phyloP scores from a whole-genome alignment of 768 basidiomycete species.

The Tulasnella sp. region DNA sequence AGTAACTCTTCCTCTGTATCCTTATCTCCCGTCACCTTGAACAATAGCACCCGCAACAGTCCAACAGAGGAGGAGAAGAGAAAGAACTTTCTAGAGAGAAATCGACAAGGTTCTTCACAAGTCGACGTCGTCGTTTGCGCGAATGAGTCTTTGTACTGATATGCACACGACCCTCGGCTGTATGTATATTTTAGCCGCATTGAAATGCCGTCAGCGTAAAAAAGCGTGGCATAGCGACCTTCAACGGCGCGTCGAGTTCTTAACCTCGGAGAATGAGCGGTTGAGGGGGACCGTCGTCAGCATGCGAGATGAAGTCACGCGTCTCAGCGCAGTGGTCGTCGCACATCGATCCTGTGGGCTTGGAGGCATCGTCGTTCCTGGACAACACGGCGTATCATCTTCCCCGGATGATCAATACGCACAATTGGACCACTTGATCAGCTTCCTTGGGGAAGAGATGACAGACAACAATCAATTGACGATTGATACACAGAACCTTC shows the following conservation, averaged over 20 bases:
- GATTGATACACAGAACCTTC: too few relatives aligned
- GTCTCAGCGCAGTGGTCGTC: slow-evolving; percentile 40
- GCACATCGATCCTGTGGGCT: slow-evolving; percentile 34
- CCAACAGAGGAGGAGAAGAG: slow-evolving; percentile 94
- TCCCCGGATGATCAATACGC: too few relatives aligned
- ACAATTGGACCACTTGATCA: too few relatives aligned
- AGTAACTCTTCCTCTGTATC: too few relatives aligned
- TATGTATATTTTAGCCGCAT: slow-evolving; percentile 60
- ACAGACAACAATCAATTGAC: too few relatives aligned
- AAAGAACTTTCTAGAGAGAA: slow-evolving; percentile 91
- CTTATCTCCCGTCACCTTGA: too few relatives aligned
- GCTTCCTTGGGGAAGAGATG: too few relatives aligned
- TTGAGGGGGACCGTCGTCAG: slow-evolving; percentile 76
- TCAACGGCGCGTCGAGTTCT: slow-evolving; percentile 86
- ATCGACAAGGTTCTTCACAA: slow-evolving; percentile 72
- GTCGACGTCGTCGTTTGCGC: background rate
- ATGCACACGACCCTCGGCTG: too few relatives aligned
- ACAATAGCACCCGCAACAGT: too few relatives aligned
- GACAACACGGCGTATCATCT: background rate
- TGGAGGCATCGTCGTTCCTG: slow-evolving; percentile 18
- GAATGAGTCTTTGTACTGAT: background rate
- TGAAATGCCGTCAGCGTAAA: slow-evolving; percentile 98
- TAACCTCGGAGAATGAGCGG: slow-evolving; percentile 87
- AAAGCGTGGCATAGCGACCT: slow-evolving; percentile 93
- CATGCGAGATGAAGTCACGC: slow-evolving; percentile 84